A percentile compares a stretch with the other conserved stretches of the same genome.
Evolutionary conservation across 2,329 filamentous ascomycete species (phyloP).

Genomic region (Phaeophleospora eucalypticola): DNA sequence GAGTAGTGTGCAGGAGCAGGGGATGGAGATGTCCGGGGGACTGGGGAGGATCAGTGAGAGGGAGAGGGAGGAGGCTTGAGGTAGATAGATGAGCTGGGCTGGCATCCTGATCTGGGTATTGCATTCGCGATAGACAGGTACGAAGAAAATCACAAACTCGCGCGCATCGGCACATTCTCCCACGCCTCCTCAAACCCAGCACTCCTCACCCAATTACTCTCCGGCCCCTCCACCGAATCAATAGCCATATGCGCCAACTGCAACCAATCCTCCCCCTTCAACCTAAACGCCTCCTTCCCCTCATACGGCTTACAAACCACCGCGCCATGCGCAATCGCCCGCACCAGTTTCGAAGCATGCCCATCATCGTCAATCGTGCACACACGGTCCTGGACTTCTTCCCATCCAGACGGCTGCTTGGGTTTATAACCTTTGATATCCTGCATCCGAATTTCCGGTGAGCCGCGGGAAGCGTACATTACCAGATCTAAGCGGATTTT

Average conservation of each 20-base stretch:
- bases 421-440: conserved; percentile 60
- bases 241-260: conserved; percentile 59
- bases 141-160: no score
- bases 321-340: conserved; percentile 65
- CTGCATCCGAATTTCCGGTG: conserved; percentile 56
- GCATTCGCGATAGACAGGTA: no score
- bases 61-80: no score
- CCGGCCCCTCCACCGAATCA: conserved; percentile 56
- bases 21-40: no score
- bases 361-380: conserved; percentile 65
- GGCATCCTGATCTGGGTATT: no score
- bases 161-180: conserved; percentile 40
- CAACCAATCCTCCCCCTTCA: conserved; percentile 58
- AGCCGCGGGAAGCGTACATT: conserved; percentile 67
- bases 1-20: no score
- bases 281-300: conserved; percentile 43
- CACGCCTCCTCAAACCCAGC: conserved; percentile 64
- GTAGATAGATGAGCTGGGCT: no score
- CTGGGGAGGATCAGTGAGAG: no score
- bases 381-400: conserved; percentile 43
- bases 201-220: conserved; percentile 56
- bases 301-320: conserved; percentile 47
- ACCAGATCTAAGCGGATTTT: conserved; percentile 72
- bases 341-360: conserved; percentile 70
- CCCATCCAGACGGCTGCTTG: conserved; percentile 42